Evolutionary conservation across 2,329 filamentous ascomycete genomes (phyloP).

Genomic region (Ophiostoma sp.): DNA sequence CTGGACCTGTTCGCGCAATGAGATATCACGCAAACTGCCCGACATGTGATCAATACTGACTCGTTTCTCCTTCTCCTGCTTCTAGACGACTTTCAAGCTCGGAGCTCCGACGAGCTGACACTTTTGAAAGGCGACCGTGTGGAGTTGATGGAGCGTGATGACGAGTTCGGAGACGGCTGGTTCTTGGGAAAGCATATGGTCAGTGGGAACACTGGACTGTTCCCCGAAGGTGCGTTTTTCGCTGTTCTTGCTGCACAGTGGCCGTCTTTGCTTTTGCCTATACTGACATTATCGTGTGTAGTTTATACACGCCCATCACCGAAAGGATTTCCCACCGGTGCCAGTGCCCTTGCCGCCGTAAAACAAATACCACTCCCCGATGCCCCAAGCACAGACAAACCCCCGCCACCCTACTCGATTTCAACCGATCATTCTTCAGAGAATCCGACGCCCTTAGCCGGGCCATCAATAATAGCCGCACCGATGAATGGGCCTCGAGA

Average conservation of each 20-base stretch:
- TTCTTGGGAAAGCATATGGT: conserved; percentile 69
- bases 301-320: conserved; percentile 59
- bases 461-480: conserved; percentile 25
- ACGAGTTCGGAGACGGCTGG: conserved; percentile 86
- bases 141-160: conserved; percentile 76
- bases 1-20: neutral
- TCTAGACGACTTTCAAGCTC: conserved; percentile 82
- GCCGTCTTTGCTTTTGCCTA: conserved; percentile 12
- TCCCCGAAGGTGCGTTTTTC: conserved; percentile 65
- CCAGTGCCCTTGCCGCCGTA: conserved; percentile 28
- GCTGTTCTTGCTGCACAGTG: conserved; percentile 9
- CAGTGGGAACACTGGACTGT: conserved; percentile 70
- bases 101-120: conserved; percentile 88
- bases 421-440: neutral
- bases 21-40: neutral
- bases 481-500: neutral
- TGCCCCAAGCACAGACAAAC: conserved; percentile 9
- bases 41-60: neutral
- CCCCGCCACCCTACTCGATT: neutral
- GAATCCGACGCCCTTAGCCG: neutral
- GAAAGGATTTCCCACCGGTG: conserved; percentile 34
- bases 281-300: conserved; percentile 30
- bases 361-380: conserved; percentile 22
- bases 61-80: neutral
- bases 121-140: conserved; percentile 79